A percentile compares a stretch with the other conserved stretches of the same genome.
Conservation (phyloP, 176 grass and related monocot species). For the Raddia guianensis region DNA sequence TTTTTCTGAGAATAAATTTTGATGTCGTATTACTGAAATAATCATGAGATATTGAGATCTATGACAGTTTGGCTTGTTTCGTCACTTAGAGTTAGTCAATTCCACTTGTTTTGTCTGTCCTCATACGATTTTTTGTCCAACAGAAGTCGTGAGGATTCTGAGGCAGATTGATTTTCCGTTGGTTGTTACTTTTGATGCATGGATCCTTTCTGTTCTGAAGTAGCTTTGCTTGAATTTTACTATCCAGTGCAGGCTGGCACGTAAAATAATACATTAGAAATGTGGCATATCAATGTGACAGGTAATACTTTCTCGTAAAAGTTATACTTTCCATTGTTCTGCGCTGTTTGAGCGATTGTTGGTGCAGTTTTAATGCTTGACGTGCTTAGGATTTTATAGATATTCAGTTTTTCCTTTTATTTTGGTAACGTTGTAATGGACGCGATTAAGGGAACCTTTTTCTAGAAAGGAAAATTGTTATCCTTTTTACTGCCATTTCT, state of each 20-base stretch:
- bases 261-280: not conserved
- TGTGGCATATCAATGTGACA: not conserved
- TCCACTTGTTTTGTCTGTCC: not conserved
- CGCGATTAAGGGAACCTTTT: not conserved
- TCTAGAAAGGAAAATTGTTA: constrained; percentile 8
- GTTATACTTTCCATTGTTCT: constrained; percentile 5
- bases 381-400: not conserved
- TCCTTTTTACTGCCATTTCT: constrained; percentile 11
- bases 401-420: constrained; percentile 12
- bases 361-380: not conserved
- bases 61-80: not conserved
- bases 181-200: not conserved
- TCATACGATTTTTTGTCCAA: not conserved
- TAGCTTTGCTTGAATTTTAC: not conserved
- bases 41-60: not conserved
- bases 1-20: not conserved
- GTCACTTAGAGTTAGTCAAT: not conserved
- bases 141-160: not conserved
- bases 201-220: not conserved
- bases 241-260: not conserved
- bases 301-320: not conserved
- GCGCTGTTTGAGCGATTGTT: not conserved
- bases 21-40: not conserved
- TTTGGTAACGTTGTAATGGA: constrained; percentile 19
- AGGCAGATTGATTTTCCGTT: not conserved